Evolutionary conservation across 2,329 filamentous ascomycete genomes (phyloP).

Genomic region (Chrysoporthe cubensis): DNA sequence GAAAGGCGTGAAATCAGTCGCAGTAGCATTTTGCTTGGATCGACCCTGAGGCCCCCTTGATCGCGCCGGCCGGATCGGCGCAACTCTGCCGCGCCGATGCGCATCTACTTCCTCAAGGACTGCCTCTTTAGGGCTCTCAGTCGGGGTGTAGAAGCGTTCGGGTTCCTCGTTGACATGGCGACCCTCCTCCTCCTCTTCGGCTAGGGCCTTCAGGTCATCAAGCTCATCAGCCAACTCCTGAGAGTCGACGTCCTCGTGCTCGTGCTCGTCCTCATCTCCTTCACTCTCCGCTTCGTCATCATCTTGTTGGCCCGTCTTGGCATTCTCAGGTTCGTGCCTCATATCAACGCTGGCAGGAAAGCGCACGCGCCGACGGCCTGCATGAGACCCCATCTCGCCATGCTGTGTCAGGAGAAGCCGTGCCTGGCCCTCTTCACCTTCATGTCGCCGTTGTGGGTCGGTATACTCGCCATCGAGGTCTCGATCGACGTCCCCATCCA

Average conservation of each 20-base stretch:
- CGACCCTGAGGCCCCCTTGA: not conserved
- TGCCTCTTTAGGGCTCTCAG: slow-evolving; percentile 37
- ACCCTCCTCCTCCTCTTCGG: slow-evolving; percentile 32
- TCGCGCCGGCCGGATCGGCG: not conserved
- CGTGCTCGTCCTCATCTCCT: slow-evolving; percentile 33
- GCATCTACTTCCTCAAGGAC: not conserved
- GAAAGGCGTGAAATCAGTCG: slow-evolving; percentile 12
- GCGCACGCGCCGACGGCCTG: slow-evolving; percentile 21
- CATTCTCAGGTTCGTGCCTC: slow-evolving; percentile 23
- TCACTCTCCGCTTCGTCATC: slow-evolving; percentile 31
- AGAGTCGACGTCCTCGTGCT: slow-evolving; percentile 28
- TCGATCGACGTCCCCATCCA: slow-evolving; percentile 41
- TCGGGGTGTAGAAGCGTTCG: slow-evolving; percentile 23
- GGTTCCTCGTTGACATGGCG: not conserved
- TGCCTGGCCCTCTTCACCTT: slow-evolving; percentile 31
- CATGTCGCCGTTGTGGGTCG: slow-evolving; percentile 29
- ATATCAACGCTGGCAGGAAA: slow-evolving; percentile 16
- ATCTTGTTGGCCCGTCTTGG: slow-evolving; percentile 27
- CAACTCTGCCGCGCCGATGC: not conserved
- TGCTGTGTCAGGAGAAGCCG: slow-evolving; percentile 26
- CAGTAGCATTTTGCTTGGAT: not conserved
- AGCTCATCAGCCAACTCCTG: slow-evolving; percentile 45
- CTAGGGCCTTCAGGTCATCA: slow-evolving; percentile 18
- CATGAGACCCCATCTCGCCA: slow-evolving; percentile 16
- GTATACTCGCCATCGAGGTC: slow-evolving; percentile 38